A percentile compares a stretch with the other conserved stretches of the same genome.
These are phyloP conservation scores for Funneliformis mosseae DNA, from an alignment of 192 early-diverging fungal species.

Conservation along the genomic window DNA sequence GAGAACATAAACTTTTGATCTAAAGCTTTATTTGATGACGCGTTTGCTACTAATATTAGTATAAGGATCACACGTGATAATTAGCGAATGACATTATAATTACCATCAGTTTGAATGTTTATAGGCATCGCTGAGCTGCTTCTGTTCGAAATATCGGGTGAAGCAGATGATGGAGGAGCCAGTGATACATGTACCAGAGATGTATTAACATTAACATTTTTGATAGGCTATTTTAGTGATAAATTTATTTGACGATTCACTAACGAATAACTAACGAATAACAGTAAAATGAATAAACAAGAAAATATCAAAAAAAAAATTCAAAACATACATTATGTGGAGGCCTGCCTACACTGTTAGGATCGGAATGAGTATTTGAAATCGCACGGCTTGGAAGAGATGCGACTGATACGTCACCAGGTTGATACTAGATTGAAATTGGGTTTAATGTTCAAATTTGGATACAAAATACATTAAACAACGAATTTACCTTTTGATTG, in stretches of 20 bases:
- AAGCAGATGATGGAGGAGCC: background rate
- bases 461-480: background rate
- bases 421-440: background rate
- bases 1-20: background rate
- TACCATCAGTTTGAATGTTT: constrained; percentile 21
- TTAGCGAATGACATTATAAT: background rate
- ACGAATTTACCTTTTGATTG: background rate
- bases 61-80: background rate
- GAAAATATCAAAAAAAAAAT: background rate
- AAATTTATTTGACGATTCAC: background rate
- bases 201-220: constrained; percentile 1
- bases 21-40: background rate
- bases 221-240: background rate
- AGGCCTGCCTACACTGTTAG: constrained; percentile 24
- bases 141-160: constrained; percentile 11
- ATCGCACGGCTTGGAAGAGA: background rate
- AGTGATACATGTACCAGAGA: background rate
- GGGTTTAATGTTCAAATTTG: background rate
- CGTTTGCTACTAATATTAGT: background rate
- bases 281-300: background rate
- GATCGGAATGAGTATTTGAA: background rate
- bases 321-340: constrained; percentile 29
- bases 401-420: background rate
- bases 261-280: background rate
- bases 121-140: constrained; percentile 27